phyloP scores from a whole-genome alignment of 371 early-diverging fungal genomes.

The Syncephalastrum racemosum region DNA sequence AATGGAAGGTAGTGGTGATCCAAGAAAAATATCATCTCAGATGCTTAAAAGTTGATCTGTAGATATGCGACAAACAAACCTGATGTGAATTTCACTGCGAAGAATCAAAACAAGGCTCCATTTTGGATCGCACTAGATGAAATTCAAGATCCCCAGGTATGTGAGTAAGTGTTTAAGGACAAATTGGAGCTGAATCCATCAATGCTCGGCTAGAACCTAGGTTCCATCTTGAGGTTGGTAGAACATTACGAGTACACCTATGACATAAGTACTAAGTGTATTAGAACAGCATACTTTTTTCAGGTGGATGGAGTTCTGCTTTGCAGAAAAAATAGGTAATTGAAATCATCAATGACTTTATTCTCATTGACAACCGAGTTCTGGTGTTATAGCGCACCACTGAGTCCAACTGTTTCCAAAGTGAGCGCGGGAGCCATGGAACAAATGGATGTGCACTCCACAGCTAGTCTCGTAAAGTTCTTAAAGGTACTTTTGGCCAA shows the following conservation, averaged over 20 bases:
- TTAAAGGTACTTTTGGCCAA: conserved; percentile 33
- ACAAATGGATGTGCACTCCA: conserved; percentile 51
- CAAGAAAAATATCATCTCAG: not conserved
- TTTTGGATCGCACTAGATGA: conserved; percentile 61
- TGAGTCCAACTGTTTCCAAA: conserved; percentile 60
- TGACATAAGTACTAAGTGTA: not conserved
- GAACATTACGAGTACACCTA: not conserved
- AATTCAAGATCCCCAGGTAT: conserved; percentile 66
- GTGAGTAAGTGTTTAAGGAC: not conserved
- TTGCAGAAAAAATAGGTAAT: conserved; percentile 51
- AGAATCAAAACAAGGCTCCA: conserved; percentile 12
- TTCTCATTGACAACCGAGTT: not conserved
- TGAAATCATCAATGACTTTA: not conserved
- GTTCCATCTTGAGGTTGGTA: conserved; percentile 54
- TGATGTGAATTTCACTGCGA: not conserved
- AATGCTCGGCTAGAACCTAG: conserved; percentile 48
- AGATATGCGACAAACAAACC: not conserved
- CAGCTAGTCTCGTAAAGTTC: conserved; percentile 49
- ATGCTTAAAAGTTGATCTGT: not conserved
- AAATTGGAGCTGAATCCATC: not conserved
- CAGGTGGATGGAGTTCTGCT: conserved; percentile 61
- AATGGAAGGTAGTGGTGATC: not conserved
- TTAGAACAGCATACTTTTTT: conserved; percentile 59
- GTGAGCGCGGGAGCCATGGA: conserved; percentile 69
- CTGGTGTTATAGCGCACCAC: conserved; percentile 41